Evolutionary conservation across 2,329 filamentous ascomycete genomes (phyloP).

Genomic region (Trichoderma semiorbis): DNA sequence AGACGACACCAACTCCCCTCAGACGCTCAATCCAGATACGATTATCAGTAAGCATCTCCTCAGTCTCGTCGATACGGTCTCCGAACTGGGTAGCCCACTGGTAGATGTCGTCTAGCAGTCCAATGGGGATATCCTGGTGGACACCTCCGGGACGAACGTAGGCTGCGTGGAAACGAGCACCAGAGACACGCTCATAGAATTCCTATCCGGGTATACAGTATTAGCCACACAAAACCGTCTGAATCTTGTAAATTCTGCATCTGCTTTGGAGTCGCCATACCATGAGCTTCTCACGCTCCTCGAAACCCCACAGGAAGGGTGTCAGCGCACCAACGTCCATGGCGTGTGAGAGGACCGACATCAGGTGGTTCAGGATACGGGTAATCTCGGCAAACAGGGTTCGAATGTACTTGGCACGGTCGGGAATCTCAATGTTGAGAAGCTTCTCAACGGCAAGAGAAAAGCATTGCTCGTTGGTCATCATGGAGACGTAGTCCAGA

Average conservation of each 20-base stretch:
- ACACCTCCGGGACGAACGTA: constrained; percentile 97
- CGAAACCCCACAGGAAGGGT: constrained; percentile 98
- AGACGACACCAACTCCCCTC: constrained; percentile 85
- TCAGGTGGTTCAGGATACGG: constrained; percentile 90
- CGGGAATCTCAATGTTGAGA: constrained; percentile 92
- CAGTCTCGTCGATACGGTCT: constrained; percentile 97
- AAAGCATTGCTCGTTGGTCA: constrained; percentile 99
- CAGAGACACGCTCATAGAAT: constrained; percentile 99
- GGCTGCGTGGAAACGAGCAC: constrained; percentile 92
- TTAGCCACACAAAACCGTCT: not conserved
- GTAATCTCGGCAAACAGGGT: constrained; percentile 96
- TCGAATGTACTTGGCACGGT: constrained; percentile 93
- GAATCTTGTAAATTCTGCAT: not conserved
- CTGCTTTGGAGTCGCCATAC: constrained; percentile 49
- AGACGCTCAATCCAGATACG: constrained; percentile 97
- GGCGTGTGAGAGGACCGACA: constrained; percentile 94
- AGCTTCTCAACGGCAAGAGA: constrained; percentile 95
- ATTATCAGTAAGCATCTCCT: constrained; percentile 98
- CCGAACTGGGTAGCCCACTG: constrained; percentile 99
- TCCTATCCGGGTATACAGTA: constrained; percentile 57
- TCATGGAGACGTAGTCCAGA: constrained; percentile 99
- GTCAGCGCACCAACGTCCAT: constrained; percentile 99
- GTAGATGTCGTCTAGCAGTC: constrained; percentile 97
- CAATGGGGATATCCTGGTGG: constrained; percentile 88
- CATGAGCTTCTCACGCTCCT: constrained; percentile 99